Conservation (phyloP, 2,329 filamentous ascomycete species). For the Zasmidium angulare region DNA sequence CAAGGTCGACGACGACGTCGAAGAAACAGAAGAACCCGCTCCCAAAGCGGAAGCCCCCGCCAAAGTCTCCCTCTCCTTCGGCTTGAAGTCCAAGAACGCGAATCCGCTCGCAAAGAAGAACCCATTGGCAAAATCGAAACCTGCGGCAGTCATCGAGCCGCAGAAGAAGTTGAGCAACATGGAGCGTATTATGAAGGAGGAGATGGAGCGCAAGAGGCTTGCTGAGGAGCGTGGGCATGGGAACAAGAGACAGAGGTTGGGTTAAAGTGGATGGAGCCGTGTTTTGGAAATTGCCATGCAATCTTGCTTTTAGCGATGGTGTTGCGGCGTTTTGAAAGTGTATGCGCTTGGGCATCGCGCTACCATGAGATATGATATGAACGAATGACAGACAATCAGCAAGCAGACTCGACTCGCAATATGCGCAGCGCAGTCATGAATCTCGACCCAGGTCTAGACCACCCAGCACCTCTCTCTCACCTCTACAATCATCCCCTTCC, state of each 20-base stretch:
- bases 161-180: conserved; percentile 86
- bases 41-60: conserved; percentile 34
- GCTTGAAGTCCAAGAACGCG: conserved; percentile 60
- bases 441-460: no score
- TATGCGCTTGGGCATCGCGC: no score
- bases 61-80: conserved; percentile 65
- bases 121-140: conserved; percentile 66
- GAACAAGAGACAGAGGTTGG: conserved; percentile 19
- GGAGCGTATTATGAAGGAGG: conserved; percentile 80
- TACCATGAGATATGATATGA: no score
- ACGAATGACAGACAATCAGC: no score
- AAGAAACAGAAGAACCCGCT: conserved; percentile 8
- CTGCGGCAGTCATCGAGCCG: conserved; percentile 53
- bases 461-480: no score
- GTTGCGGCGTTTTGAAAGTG: conserved; percentile 1
- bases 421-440: no score
- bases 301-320: not conserved
- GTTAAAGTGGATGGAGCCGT: conserved; percentile 2
- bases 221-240: conserved; percentile 30
- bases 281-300: not conserved
- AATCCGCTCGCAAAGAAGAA: conserved; percentile 81
- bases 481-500: no score
- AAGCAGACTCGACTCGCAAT: no score
- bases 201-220: conserved; percentile 41
- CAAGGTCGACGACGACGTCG: conserved; percentile 9